Evolutionary conservation across 805 yeast genomes (phyloP).

Genomic region (Brettanomyces custersianus): DNA sequence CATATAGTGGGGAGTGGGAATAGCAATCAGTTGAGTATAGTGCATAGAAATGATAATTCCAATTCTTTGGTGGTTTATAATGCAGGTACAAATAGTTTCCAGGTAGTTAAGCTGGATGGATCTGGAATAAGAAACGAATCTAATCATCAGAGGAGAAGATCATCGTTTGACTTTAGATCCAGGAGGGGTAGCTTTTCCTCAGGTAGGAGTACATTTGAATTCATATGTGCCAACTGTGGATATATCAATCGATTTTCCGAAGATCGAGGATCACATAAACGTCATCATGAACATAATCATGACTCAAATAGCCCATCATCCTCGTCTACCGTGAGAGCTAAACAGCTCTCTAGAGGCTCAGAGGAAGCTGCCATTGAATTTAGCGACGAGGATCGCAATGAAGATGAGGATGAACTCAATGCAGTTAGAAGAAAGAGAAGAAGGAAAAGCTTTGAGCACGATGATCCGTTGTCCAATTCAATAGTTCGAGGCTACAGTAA

Average conservation of each 20-base stretch:
- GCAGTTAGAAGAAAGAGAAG: neutral
- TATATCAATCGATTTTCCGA: slow-evolving; percentile 4
- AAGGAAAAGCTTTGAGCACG: neutral
- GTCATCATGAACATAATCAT: neutral
- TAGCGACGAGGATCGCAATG: too few species aligned
- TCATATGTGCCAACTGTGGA: slow-evolving; percentile 22
- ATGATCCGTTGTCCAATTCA: too few species aligned
- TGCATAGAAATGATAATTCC: slow-evolving; percentile 12
- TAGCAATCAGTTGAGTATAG: slow-evolving; percentile 2
- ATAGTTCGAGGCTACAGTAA: too few species aligned
- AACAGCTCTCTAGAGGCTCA: neutral
- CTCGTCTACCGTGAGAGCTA: neutral
- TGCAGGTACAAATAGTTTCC: slow-evolving; percentile 18
- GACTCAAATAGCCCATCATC: too few species aligned
- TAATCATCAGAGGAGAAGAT: neutral
- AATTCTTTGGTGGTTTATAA: slow-evolving; percentile 24
- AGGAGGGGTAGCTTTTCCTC: neutral
- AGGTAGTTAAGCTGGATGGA: slow-evolving; percentile 16
- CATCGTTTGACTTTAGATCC: neutral
- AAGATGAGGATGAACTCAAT: neutral
- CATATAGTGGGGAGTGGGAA: neutral
- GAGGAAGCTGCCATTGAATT: too few species aligned
- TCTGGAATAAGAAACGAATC: neutral
- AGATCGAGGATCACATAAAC: neutral
- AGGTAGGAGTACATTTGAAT: slow-evolving; percentile 2